phyloP scores from a whole-genome alignment of 768 basidiomycete species.

The Phaeotremella skinneri region DNA sequence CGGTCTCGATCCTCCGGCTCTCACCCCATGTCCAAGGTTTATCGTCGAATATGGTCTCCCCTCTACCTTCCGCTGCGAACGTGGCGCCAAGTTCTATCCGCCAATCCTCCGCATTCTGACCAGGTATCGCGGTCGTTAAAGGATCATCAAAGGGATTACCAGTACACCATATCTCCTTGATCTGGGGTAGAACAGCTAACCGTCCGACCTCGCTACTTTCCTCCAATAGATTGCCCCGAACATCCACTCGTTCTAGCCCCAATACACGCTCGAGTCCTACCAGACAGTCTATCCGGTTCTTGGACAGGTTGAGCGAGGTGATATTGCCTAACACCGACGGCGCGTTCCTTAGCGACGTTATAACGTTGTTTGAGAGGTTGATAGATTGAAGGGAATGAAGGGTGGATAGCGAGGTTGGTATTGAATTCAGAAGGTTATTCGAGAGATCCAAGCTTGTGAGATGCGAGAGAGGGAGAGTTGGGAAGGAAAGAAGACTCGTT shows the following conservation, averaged over 20 bases:
- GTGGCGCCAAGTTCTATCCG: conserved; percentile 75
- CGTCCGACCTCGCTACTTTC: conserved; percentile 83
- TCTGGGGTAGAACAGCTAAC: conserved; percentile 72
- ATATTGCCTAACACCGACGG: conserved; percentile 77
- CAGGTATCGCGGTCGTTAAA: background rate
- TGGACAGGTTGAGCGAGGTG: conserved; percentile 71
- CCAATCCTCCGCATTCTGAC: conserved; percentile 62
- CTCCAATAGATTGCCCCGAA: conserved; percentile 72
- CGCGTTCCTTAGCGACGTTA: conserved; percentile 90
- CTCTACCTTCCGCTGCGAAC: conserved; percentile 80
- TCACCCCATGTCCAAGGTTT: conserved; percentile 45
- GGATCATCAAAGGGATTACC: conserved; percentile 71
- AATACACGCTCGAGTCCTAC: conserved; percentile 88
- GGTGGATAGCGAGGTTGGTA: conserved; percentile 71
- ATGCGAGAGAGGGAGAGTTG: conserved; percentile 40
- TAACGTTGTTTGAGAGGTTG: conserved; percentile 95
- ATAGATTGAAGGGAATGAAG: conserved; percentile 82
- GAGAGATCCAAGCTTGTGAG: conserved; percentile 84
- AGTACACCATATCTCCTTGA: conserved; percentile 71
- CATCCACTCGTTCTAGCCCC: conserved; percentile 78
- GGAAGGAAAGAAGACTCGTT: conserved; percentile 36
- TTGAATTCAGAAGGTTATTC: conserved; percentile 81
- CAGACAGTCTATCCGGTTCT: conserved; percentile 88
- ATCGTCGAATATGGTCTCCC: conserved; percentile 70
- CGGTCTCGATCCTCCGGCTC: conserved; percentile 30